phyloP scores from a whole-genome alignment of 1,284 basidiomycete genomes.

The Pholiota adiposa region DNA sequence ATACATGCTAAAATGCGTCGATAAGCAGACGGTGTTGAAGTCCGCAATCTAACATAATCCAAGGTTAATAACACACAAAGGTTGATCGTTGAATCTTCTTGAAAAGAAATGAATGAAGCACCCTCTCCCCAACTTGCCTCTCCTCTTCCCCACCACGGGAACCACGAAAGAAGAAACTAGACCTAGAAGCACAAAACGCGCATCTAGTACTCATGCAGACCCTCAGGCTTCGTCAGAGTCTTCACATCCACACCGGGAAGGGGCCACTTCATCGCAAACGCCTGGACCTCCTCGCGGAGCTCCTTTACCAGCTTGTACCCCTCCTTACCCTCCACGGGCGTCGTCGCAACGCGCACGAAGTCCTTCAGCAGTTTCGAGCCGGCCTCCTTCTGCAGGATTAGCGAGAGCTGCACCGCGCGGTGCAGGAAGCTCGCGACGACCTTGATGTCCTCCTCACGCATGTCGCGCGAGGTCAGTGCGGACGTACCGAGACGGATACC shows the following conservation, averaged over 20 bases:
- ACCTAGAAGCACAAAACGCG: neutral
- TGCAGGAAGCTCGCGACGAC: constrained; percentile 91
- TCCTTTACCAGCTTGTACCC: constrained; percentile 74
- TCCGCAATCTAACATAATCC: constrained; percentile 9
- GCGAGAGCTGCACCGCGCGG: constrained; percentile 88
- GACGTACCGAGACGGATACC: constrained; percentile 97
- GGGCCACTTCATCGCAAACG: constrained; percentile 88
- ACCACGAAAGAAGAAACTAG: neutral
- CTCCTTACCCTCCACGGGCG: constrained; percentile 70
- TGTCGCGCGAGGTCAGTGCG: constrained; percentile 93
- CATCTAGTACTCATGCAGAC: constrained; percentile 53
- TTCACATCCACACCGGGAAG: constrained; percentile 87
- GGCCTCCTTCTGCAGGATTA: constrained; percentile 91
- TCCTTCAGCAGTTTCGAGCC: constrained; percentile 96
- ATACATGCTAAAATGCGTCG: constrained; percentile 5
- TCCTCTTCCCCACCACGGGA: neutral
- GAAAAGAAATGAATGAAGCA: neutral
- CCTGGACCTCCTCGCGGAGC: constrained; percentile 75
- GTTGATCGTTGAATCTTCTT: constrained; percentile 12
- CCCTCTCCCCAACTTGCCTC: too few species aligned
- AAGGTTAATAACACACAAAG: neutral
- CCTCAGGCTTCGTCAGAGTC: constrained; percentile 64
- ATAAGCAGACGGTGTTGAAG: constrained; percentile 11
- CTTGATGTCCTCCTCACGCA: constrained; percentile 88
- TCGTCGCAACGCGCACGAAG: constrained; percentile 86